phyloP scores from a whole-genome alignment of 2,329 filamentous ascomycete genomes.

The Dactylonectria macrodidyma region DNA sequence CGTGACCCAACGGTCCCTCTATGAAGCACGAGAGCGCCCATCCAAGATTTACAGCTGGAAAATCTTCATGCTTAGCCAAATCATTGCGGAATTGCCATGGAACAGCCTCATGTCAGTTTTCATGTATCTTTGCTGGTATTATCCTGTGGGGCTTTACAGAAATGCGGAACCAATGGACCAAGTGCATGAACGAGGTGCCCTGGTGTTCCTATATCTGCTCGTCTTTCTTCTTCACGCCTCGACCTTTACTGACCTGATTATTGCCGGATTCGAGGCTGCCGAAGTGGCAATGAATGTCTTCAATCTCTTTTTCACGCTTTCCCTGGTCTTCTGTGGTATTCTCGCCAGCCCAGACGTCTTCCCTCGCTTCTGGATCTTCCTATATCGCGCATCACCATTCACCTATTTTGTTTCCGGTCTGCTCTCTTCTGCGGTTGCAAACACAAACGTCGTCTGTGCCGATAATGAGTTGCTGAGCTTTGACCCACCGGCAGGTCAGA shows the following conservation, averaged over 20 bases:
- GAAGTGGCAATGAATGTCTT: slow-evolving; percentile 78
- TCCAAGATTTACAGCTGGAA: slow-evolving; percentile 79
- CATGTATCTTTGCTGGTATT: slow-evolving; percentile 79
- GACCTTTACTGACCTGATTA: slow-evolving; percentile 76
- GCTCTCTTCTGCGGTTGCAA: slow-evolving; percentile 78
- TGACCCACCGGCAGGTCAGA: slow-evolving; percentile 68
- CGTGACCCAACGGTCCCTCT: slow-evolving; percentile 76
- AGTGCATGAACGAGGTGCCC: slow-evolving; percentile 69
- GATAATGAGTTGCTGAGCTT: slow-evolving; percentile 79
- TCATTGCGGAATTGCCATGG: slow-evolving; percentile 80
- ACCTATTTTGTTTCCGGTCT: slow-evolving; percentile 85
- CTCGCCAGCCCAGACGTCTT: slow-evolving; percentile 60
- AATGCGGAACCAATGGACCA: slow-evolving; percentile 67
- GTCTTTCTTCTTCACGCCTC: slow-evolving; percentile 77
- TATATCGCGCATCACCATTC: slow-evolving; percentile 83
- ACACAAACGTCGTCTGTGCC: slow-evolving; percentile 76
- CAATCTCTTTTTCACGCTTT: slow-evolving; percentile 75
- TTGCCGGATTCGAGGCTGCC: slow-evolving; percentile 74
- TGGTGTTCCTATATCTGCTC: slow-evolving; percentile 76
- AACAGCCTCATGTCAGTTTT: slow-evolving; percentile 75
- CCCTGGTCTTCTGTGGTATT: slow-evolving; percentile 58
- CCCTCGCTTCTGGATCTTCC: slow-evolving; percentile 65
- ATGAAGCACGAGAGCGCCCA: slow-evolving; percentile 77
- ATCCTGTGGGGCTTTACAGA: slow-evolving; percentile 74
- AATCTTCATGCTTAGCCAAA: slow-evolving; percentile 75